Evolutionary conservation across 768 basidiomycete genomes (phyloP), one percentile per base, ranked within the genome.

Genomic region (Tricholoma hemisulphureum): DNA sequence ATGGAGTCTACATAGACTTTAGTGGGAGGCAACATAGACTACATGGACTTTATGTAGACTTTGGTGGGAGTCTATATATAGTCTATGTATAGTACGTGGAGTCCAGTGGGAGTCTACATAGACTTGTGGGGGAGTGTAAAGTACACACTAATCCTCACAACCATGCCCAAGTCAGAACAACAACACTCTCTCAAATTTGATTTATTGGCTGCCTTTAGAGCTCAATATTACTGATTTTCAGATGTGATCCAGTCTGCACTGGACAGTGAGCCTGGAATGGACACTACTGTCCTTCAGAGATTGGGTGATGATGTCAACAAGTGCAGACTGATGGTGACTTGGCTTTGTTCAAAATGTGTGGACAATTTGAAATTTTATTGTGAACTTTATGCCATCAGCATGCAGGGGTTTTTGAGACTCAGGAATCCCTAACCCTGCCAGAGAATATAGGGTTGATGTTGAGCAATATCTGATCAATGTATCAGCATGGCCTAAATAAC

Each of bases 401-500:
- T 46, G 24, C 24, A 26, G 29, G 23, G 32, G 49, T 61, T 26
- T 63, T 63, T 43, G 34, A 54, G 34, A 18, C 52, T 14, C 52
- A 52, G 21, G 56, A 63, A 51, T 51, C 48, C 21, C 31, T 26
- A 16, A 54, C 26, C 24, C 28, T 63, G 16, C 51, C 37, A 11
- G 9, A 23, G 13, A 63, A 53, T 51, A 23, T 63, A 18, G 48
- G n/a, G 34, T 29, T 54, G 16, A 63, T 63, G 55, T 60, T 60
- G 50, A 34, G n/a, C 6, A 51, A 63, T 34, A 54, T 60, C 28
- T 16, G 51, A 10, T 37, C 46, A 4, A 55, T 39, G 46, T 63
- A 60, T 46, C 16, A 57, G 55, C 39, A 41, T 37, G 32, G 51
- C 29, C 45, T 60, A 13, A 60, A 63, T 51, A 28, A 18, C 8